A percentile compares a stretch with the other conserved stretches of the same genome.
Conservation (phyloP, 345 rosid species). For the Corchorus capsularis region DNA sequence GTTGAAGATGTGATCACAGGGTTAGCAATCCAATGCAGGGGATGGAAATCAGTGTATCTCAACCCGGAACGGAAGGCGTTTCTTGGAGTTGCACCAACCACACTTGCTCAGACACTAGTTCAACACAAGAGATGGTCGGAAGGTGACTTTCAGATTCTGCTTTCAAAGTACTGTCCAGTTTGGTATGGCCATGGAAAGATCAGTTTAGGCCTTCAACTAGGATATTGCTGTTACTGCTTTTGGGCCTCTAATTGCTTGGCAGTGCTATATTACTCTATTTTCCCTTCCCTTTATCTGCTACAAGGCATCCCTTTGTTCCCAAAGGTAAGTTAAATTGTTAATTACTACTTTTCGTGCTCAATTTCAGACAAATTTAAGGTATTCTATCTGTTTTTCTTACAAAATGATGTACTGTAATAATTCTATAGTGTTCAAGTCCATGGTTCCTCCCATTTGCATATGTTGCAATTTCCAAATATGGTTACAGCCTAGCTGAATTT, state of each 20-base stretch:
- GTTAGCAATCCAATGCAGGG: slow-evolving; percentile 61
- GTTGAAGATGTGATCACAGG: slow-evolving; percentile 94
- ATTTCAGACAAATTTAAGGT: neutral
- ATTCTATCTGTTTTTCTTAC: neutral
- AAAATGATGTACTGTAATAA: neutral
- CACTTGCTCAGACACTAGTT: slow-evolving; percentile 60
- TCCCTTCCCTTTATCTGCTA: slow-evolving; percentile 65
- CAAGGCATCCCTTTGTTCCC: slow-evolving; percentile 69
- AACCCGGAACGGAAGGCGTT: slow-evolving; percentile 61
- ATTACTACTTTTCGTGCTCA: neutral
- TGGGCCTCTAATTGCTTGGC: slow-evolving; percentile 69
- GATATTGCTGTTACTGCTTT: slow-evolving; percentile 47
- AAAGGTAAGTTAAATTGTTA: slow-evolving; percentile 36
- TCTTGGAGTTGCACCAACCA: slow-evolving; percentile 56
- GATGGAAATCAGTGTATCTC: slow-evolving; percentile 72
- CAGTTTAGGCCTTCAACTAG: slow-evolving; percentile 50
- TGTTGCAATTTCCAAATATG: slow-evolving; percentile 36
- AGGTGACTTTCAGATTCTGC: slow-evolving; percentile 71
- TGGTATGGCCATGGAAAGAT: slow-evolving; percentile 61
- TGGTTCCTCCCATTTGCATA: slow-evolving; percentile 69
- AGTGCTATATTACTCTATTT: slow-evolving; percentile 42
- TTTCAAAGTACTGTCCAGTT: slow-evolving; percentile 64
- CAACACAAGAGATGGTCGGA: slow-evolving; percentile 87
- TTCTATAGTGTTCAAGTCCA: slow-evolving; percentile 47
- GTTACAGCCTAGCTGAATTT: slow-evolving; percentile 53